Base-by-base conservation (phyloP, 2,329 filamentous ascomycete species). In the Colletotrichum sp. region DNA sequence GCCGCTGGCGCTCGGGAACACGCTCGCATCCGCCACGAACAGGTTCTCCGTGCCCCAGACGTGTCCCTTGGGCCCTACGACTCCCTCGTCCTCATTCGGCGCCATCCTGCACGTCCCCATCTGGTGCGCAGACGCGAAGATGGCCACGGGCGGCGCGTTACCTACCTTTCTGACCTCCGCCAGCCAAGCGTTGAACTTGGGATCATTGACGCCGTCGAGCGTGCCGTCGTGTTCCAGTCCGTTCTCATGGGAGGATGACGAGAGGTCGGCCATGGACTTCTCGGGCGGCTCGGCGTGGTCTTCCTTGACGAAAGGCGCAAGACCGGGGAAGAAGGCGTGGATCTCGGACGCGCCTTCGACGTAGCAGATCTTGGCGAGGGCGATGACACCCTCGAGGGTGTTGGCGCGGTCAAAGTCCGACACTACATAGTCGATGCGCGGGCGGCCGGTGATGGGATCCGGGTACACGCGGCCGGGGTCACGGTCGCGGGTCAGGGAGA, bases 321-420 rank as follows among this genome's bases (percentile, higher is more conserved):
- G 81, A 12, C 90, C 91, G 0, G 90, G 88, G 24, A 94, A 86
- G 5, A 87, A 86, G 1, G 92, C 87, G 79, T 93, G 90, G 80
- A 98, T 96, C 83, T 98, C 95, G n/a, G 85, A 87, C 1, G 96
- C 96, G 29, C 95, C 95, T 54, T 91, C 88, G 59, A 95, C 89
- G 81, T 95, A 96, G 75, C 92, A 90, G 54, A 98, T 92, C 81
- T 95, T 95, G 38, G 93, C 92, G 3, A 93, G 85, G 4, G 91
- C 94, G 63, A 96, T 81, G 8, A 95, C 78, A 11, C 94, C 95
- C 80, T 95, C 91, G 21, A 96, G 82, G 29, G 93, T 90, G 82
- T 95, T 90, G 33, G 89, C 88, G 64, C 92, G 89, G 83, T 98
- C 96, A 78, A 93, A 93, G 24, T 88, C 85, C 24, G 93, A 95